Percentiles rank a stretch among this genome's conserved stretches.
Conservation (phyloP, 768 basidiomycete species). For the Tremella fuciformis region DNA sequence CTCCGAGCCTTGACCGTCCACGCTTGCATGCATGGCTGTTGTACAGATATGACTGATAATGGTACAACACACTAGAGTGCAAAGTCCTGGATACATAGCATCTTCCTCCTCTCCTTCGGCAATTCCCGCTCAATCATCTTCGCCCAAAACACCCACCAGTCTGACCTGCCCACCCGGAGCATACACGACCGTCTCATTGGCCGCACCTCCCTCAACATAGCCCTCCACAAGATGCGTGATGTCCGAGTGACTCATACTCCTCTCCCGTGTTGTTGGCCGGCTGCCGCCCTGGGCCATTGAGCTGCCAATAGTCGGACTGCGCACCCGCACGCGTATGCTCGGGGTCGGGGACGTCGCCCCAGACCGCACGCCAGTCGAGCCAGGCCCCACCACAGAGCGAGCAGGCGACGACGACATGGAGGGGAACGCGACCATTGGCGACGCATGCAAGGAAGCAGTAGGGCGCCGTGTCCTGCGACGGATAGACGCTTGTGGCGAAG, state of each 20-base stretch:
- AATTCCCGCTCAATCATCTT: slow-evolving; percentile 8
- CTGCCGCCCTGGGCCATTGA: neutral
- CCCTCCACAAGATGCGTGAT: slow-evolving; percentile 46
- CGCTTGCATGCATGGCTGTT: too few relatives aligned
- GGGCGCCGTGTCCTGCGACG: neutral
- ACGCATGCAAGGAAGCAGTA: slow-evolving; percentile 9
- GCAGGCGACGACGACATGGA: neutral
- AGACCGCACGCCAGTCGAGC: neutral
- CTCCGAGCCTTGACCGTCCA: too few relatives aligned
- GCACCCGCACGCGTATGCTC: slow-evolving; percentile 15
- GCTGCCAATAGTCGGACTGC: slow-evolving; percentile 12
- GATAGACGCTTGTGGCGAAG: slow-evolving; percentile 3
- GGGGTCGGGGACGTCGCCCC: slow-evolving; percentile 17
- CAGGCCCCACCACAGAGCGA: slow-evolving; percentile 11
- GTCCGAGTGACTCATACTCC: slow-evolving; percentile 45
- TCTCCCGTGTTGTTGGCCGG: slow-evolving; percentile 20
- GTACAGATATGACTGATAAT: too few relatives aligned
- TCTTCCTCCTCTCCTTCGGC: too few relatives aligned
- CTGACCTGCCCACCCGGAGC: slow-evolving; percentile 41
- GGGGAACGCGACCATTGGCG: neutral
- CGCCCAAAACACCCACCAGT: slow-evolving; percentile 39
- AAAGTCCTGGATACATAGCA: too few relatives aligned
- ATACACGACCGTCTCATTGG: slow-evolving; percentile 47
- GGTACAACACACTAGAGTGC: too few relatives aligned
- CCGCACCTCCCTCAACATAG: slow-evolving; percentile 46